These are phyloP conservation scores for Daldinia loculata DNA, from an alignment of 495 filamentous ascomycete species.

Conservation along the genomic window DNA sequence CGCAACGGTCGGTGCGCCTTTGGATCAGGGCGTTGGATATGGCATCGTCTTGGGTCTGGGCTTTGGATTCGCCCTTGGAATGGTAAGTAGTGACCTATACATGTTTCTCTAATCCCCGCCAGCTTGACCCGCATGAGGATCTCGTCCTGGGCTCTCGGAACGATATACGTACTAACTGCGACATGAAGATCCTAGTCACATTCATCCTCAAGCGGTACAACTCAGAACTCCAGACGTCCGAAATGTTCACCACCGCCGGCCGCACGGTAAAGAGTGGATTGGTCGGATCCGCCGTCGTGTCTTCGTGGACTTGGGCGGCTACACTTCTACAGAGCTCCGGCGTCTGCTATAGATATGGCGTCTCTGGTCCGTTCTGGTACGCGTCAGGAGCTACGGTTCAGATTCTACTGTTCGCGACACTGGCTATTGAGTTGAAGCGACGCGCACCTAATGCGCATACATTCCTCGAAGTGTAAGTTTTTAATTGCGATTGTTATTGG, in stretches of 20 bases:
- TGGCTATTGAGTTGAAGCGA: constrained; percentile 93
- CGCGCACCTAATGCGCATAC: constrained; percentile 88
- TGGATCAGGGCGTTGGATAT: constrained; percentile 79
- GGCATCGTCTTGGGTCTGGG: constrained; percentile 83
- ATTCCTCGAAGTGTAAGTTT: constrained; percentile 80
- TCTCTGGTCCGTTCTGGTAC: constrained; percentile 95
- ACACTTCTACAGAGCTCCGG: constrained; percentile 84
- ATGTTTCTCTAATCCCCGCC: not conserved
- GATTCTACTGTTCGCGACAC: constrained; percentile 88
- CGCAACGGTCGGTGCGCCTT: constrained; percentile 56
- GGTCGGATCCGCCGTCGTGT: constrained; percentile 94
- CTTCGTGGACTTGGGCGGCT: constrained; percentile 94
- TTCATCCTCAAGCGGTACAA: constrained; percentile 87
- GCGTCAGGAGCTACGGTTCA: constrained; percentile 72
- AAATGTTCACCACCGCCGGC: constrained; percentile 97
- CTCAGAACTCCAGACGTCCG: constrained; percentile 92
- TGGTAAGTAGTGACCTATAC: constrained; percentile 62
- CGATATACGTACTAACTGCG: not conserved
- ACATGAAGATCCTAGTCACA: constrained; percentile 67
- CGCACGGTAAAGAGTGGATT: constrained; percentile 93
- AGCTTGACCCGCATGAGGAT: constrained; percentile 23
- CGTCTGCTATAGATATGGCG: constrained; percentile 91
- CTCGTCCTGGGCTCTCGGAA: constrained; percentile 53
- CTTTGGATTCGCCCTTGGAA: constrained; percentile 77
- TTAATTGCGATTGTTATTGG: constrained; percentile 49